Base-by-base conservation (phyloP, 768 basidiomycete genomes). In the Mycena leptocephala region DNA sequence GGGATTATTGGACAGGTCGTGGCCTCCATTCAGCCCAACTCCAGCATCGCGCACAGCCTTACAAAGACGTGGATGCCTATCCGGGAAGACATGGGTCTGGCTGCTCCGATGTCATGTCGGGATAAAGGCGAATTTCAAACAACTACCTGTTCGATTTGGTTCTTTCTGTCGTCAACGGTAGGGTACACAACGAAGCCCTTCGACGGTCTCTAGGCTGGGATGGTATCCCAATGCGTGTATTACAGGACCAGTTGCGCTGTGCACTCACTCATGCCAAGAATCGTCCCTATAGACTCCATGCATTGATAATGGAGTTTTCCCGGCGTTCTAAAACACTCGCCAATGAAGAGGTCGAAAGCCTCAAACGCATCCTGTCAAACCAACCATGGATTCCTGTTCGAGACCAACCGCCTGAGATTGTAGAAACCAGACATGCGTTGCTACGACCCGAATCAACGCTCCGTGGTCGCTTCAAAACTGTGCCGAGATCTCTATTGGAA, bases 111-210 rank as follows among this genome's bases (percentile, higher is more conserved):
- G 20, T 13, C 35, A 35, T 74, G 63, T 22, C 78, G 78, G 5
- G 75, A 76, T 24, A 41, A 26, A 13, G 48, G 20, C 11, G 61
- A 68, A n/a, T n/a, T n/a, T 37, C 56, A 28, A 26, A 9, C 8
- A n/a, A n/a, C 11, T 68, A 46, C n/a, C 43, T 79, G 7, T 79
- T 76, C 55, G 78, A 79, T 35, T 53, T 79, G 8, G 72, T 76
- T 37, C 56, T 76, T 26, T 64, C 41, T 9, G 13, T 53, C 2
- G 69, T 76, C 59, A 18, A 53, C n/a, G 59, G 43, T 14, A 58
- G 48, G 35, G 53, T 79, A 16, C 14, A 30, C 20, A 51, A 69
- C 64, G 14, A 28, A 28, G 43, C 35, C n/a, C 72, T 79, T 35
- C 71, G 72, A 53, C 24, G 6, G 18, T 41, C 46, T 8, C 22